Base-by-base conservation (phyloP, 768 basidiomycete genomes). In the Pleurotus ostreatus region DNA sequence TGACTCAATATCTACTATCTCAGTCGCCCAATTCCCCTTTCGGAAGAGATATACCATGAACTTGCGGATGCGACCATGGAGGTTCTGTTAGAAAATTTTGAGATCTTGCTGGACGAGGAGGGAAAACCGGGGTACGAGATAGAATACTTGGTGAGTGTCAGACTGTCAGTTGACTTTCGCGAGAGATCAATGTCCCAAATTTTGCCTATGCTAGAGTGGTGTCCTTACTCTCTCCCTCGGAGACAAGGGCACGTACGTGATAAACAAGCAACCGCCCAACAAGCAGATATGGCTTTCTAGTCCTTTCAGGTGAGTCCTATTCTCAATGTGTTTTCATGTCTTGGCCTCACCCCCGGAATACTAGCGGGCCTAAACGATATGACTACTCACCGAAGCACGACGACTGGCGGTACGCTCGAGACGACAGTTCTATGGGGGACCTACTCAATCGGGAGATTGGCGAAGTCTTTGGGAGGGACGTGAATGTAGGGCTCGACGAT, bases 251-350 rank as follows among this genome's bases (percentile, higher is more conserved):
- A 96, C 90, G 9, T 97, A 96, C 72, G 94, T 96, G 25, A 87
- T 97, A 71, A 97, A 97, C 72, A 97, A 96, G 76, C 94, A 97
- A 67, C 94, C 94, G 9, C 94, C 94, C 5, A 97, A 97, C 68
- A 93, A 93, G 73, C 94, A 97, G 67, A 96, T 97, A 62, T 97
- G 94, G 94, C 77, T 97, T 16, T 94, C 92, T 3, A 93, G 90
- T 7, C 94, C 94, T 0, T 68, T 83, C 61, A 92, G 91, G 94
- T 93, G 60, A 39, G 75, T 66, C 38, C 16, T 34, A 22, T 37
- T 55, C 41, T 15, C 2, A 51, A 22, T 20, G 43, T 30, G 11
- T 48, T 57, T 16, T 45, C 11, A 25, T 34, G 43, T 25, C 5
- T 61, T 52, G 39, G 30, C 41, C 26, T 26, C 41, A 52, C 40